These are phyloP conservation scores for Neofusicoccum parvum DNA, from an alignment of 2,329 filamentous ascomycete genomes.

Conservation along the genomic window DNA sequence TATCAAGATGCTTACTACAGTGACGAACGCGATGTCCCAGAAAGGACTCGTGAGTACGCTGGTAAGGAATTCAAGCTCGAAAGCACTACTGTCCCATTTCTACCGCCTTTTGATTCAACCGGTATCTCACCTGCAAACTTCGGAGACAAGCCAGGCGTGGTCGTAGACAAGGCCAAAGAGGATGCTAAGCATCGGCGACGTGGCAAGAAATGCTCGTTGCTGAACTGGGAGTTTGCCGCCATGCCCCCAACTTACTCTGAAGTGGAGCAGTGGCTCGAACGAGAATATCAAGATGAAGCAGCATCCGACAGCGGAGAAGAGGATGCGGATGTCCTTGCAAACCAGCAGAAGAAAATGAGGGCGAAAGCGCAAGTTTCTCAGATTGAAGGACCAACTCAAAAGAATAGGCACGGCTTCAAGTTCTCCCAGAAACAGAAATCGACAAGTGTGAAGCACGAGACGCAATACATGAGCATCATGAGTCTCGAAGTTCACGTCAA, in stretches of 20 bases:
- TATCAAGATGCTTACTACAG: slow-evolving; percentile 89
- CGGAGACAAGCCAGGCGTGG: slow-evolving; percentile 53
- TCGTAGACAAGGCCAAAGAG: slow-evolving; percentile 55
- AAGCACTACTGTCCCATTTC: slow-evolving; percentile 74
- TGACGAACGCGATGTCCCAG: slow-evolving; percentile 78
- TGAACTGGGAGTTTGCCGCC: slow-evolving; percentile 74
- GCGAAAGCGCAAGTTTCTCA: slow-evolving; percentile 64
- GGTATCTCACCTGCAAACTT: slow-evolving; percentile 59
- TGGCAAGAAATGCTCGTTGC: slow-evolving; percentile 61
- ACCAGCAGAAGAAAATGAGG: slow-evolving; percentile 24
- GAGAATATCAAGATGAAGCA: slow-evolving; percentile 22
- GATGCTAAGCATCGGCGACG: slow-evolving; percentile 55
- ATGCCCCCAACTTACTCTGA: slow-evolving; percentile 71
- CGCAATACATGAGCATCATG: slow-evolving; percentile 96
- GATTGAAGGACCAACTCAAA: slow-evolving; percentile 85
- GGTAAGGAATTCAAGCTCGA: slow-evolving; percentile 81
- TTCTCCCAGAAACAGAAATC: slow-evolving; percentile 77
- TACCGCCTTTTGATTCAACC: slow-evolving; percentile 74
- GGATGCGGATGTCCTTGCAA: not conserved
- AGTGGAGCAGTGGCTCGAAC: slow-evolving; percentile 67
- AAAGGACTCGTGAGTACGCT: slow-evolving; percentile 77
- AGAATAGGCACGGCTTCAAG: slow-evolving; percentile 79
- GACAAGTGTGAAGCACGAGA: slow-evolving; percentile 78
- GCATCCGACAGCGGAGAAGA: slow-evolving; percentile 21
- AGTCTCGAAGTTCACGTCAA: slow-evolving; percentile 92